phyloP scores from a whole-genome alignment of 306 rosid genomes.

The Purshia tridentata region DNA sequence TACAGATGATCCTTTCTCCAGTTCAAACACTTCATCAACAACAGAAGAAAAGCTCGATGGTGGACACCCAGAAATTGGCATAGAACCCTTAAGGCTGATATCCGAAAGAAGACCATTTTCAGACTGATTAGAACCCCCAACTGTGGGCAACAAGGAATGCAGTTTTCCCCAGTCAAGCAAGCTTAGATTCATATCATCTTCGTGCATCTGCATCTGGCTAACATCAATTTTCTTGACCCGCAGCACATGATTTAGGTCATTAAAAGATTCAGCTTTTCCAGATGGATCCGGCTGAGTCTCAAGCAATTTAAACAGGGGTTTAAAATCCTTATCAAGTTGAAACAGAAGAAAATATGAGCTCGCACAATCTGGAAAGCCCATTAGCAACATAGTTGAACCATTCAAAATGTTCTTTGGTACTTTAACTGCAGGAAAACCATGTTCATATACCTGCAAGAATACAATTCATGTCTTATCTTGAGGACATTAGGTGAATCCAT shows the following conservation, averaged over 20 bases:
- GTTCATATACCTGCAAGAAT: constrained; percentile 75
- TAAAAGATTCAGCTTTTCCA: constrained; percentile 55
- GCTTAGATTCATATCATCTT: constrained; percentile 87
- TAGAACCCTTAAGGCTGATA: constrained; percentile 49
- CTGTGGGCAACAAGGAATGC: constrained; percentile 44
- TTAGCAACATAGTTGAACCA: constrained; percentile 71
- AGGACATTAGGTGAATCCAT: constrained; percentile 19
- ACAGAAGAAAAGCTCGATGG: constrained; percentile 86
- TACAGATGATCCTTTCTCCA: constrained; percentile 69
- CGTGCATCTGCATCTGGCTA: constrained; percentile 80
- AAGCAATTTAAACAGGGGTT: constrained; percentile 82
- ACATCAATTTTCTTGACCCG: constrained; percentile 74
- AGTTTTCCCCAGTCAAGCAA: constrained; percentile 74
- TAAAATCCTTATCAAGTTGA: constrained; percentile 92
- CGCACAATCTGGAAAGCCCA: constrained; percentile 97
- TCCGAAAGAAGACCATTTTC: constrained; percentile 58
- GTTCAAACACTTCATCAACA: constrained; percentile 93
- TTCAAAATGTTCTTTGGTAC: constrained; percentile 64
- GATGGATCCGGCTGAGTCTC: constrained; percentile 68
- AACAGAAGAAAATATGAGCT: constrained; percentile 77
- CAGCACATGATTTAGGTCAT: constrained; percentile 58
- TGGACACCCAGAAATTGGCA: constrained; percentile 57
- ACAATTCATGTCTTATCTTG: constrained; percentile 1
- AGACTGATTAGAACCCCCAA: constrained; percentile 47
- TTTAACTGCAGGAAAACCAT: constrained; percentile 69